phyloP scores from a whole-genome alignment of 2,329 filamentous ascomycete species.

The Cladosporium sp. region DNA sequence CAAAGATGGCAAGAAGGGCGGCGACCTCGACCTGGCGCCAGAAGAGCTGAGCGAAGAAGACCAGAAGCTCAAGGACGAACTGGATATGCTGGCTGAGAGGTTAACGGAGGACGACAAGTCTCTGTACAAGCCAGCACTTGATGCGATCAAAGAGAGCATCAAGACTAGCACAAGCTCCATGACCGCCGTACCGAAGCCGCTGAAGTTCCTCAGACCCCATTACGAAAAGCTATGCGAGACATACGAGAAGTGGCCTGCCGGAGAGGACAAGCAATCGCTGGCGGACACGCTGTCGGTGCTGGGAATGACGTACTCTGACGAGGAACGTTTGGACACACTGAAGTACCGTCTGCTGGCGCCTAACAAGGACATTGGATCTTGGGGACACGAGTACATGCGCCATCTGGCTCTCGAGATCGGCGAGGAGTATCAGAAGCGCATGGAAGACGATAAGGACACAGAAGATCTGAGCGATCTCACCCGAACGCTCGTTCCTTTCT shows the following conservation, averaged over 20 bases:
- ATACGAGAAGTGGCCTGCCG: slow-evolving; percentile 81
- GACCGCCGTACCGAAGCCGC: slow-evolving; percentile 96
- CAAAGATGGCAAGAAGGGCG: slow-evolving; percentile 65
- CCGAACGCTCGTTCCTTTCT: slow-evolving; percentile 80
- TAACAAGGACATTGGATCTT: slow-evolving; percentile 86
- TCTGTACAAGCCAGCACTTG: slow-evolving; percentile 86
- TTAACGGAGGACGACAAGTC: slow-evolving; percentile 80
- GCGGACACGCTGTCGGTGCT: slow-evolving; percentile 96
- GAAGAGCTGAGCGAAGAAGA: slow-evolving; percentile 98
- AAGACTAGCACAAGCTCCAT: slow-evolving; percentile 99
- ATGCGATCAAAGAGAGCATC: slow-evolving; percentile 97
- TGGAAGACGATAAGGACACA: slow-evolving; percentile 76
- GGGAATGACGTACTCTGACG: slow-evolving; percentile 90
- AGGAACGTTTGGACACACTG: slow-evolving; percentile 89
- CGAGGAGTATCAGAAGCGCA: slow-evolving; percentile 81
- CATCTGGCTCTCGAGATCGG: slow-evolving; percentile 95
- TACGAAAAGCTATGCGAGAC: slow-evolving; percentile 83
- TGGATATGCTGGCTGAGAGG: slow-evolving; percentile 96
- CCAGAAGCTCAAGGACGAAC: slow-evolving; percentile 93
- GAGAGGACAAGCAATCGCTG: slow-evolving; percentile 79
- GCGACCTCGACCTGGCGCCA: slow-evolving; percentile 63
- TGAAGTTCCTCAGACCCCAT: slow-evolving; percentile 96
- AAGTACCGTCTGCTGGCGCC: slow-evolving; percentile 90
- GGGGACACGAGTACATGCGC: slow-evolving; percentile 97
- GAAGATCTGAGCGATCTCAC: slow-evolving; percentile 82